phyloP scores from a whole-genome alignment of 208 protist genomes.

The Leptomonas pyrrhocoris region DNA sequence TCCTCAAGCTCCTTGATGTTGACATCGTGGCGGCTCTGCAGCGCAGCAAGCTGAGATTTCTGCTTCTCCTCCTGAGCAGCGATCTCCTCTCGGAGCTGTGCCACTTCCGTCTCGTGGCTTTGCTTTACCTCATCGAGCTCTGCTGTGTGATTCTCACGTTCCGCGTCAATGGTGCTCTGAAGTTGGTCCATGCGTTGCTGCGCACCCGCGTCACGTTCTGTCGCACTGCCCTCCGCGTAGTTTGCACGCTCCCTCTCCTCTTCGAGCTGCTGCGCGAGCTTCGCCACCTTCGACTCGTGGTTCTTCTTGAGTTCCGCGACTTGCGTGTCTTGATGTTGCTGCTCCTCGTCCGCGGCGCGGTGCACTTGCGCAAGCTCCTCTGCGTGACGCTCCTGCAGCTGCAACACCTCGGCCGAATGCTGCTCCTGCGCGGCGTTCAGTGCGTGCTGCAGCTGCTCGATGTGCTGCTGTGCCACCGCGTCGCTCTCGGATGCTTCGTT shows the following conservation, averaged over 20 bases:
- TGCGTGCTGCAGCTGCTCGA: background rate
- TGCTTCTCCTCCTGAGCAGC: background rate
- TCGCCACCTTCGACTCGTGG: background rate
- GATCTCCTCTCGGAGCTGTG: background rate
- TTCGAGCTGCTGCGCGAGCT: constrained; percentile 18
- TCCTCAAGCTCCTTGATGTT: constrained; percentile 15
- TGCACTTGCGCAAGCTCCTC: background rate
- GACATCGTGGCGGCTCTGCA: constrained; percentile 3
- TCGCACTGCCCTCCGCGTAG: constrained; percentile 14
- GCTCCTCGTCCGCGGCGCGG: background rate
- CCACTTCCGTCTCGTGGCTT: constrained; percentile 2
- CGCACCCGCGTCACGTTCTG: constrained; percentile 9
- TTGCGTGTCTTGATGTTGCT: background rate
- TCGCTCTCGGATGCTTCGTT: background rate
- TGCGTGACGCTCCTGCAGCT: background rate
- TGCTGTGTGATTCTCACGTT: constrained; percentile 21
- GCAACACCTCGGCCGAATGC: background rate
- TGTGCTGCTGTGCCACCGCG: background rate
- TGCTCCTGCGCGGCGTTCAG: no score
- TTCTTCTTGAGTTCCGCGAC: background rate
- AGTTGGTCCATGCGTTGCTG: constrained; percentile 23
- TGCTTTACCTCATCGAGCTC: background rate
- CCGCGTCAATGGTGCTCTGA: background rate
- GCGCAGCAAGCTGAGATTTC: background rate
- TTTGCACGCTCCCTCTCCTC: constrained; percentile 20